Base-by-base conservation (phyloP, 2,329 filamentous ascomycete genomes). In the Fusarium albosuccineum region DNA sequence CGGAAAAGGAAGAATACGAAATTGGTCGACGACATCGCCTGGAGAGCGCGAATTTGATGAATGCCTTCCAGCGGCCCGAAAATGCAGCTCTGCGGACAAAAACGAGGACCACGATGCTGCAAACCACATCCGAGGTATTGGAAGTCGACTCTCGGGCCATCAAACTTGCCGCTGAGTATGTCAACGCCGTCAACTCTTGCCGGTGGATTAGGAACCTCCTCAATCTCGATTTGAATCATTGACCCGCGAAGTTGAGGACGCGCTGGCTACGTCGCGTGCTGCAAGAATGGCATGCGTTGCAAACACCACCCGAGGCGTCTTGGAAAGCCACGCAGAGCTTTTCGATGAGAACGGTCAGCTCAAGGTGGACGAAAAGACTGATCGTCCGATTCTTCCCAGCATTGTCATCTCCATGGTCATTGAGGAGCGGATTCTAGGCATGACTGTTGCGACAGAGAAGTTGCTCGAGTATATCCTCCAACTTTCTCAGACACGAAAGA, bases 331-430 rank as follows among this genome's bases (percentile, higher is more conserved):
- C 49, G 73, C 73, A 2, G 76, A 80, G 14, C 61, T 83, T 0
- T 84, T 83, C 54, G 80, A 83, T 33, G 74, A 78, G 3, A 62
- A 76, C n/a, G 82, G 81, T 2, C 70, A 71, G 5, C 59, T 83
- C 1, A 79, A 77, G 16, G 17, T 71, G 1, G 58, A 73, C 0
- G 69, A 71, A 4, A 62, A 70, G 9, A 30, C 54, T 3, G 68
- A 72, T 0, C 67, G 74, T 5, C 72, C 74, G 0, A 70, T 74
- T 8, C 58, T 84, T 2, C 73, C 76, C 0, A 81, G 79, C 1
- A 75, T 85, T n/a, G 73, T 83, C 3, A 63, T 83, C 4, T 77
- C 78, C 13, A 83, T 86, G 80, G 80, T 84, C 5, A 75, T 83
- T 8, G 82, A 85, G 54, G 82, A 85, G 68, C 77, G 80, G 13